Evolutionary conservation across 2,329 filamentous ascomycete species (phyloP).

Genomic region (Penicillium sp.): DNA sequence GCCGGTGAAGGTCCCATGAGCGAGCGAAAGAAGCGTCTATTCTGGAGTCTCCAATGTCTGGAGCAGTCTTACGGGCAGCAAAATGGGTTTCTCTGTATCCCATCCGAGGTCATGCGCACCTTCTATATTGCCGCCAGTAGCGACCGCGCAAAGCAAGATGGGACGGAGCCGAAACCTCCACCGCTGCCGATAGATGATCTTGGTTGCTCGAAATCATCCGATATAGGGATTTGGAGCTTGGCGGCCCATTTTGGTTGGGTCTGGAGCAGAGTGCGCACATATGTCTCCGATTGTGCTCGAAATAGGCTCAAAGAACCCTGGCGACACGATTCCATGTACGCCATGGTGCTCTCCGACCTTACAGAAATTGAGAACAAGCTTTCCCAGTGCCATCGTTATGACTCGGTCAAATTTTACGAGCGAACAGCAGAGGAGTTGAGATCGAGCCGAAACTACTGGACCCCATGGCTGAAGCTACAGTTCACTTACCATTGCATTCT

Average conservation of each 20-base stretch:
- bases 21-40: slow-evolving; percentile 51
- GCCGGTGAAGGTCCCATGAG: slow-evolving; percentile 32
- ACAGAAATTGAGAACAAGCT: slow-evolving; percentile 49
- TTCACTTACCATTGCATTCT: slow-evolving; percentile 55
- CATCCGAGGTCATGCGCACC: slow-evolving; percentile 44
- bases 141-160: slow-evolving; percentile 21
- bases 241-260: slow-evolving; percentile 52
- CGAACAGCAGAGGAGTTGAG: slow-evolving; percentile 48
- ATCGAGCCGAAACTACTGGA: slow-evolving; percentile 50
- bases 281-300: slow-evolving; percentile 50
- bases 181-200: slow-evolving; percentile 47
- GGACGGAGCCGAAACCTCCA: slow-evolving; percentile 38
- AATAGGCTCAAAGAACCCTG: slow-evolving; percentile 52
- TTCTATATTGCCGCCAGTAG: slow-evolving; percentile 27
- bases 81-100: slow-evolving; percentile 43
- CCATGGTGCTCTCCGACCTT: slow-evolving; percentile 51
- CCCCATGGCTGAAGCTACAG: slow-evolving; percentile 53
- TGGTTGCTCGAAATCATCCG: slow-evolving; percentile 41
- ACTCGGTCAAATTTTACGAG: slow-evolving; percentile 54
- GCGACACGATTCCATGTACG: slow-evolving; percentile 53
- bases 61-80: slow-evolving; percentile 53
- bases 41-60: slow-evolving; percentile 53
- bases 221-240: slow-evolving; percentile 53
- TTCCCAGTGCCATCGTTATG: slow-evolving; percentile 53
- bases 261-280: slow-evolving; percentile 47